phyloP scores from a whole-genome alignment of 164 flowering plant genomes.

The Chloranthus sessilifolius region DNA sequence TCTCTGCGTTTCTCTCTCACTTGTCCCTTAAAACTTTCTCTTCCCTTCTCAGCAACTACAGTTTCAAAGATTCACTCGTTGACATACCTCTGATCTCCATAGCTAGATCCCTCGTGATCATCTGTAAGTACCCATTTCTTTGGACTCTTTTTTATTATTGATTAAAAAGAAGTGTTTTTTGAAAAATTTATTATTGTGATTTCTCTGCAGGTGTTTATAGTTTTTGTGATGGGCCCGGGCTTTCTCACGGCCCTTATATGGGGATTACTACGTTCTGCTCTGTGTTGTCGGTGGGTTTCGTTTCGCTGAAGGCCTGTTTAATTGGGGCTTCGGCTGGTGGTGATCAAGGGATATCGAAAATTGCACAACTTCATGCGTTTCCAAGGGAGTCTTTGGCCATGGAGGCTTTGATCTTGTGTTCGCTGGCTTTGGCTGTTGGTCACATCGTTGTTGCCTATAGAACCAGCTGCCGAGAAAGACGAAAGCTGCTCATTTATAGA shows the following conservation, averaged over 20 bases:
- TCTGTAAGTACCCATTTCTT: conserved; percentile 41
- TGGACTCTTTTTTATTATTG: background rate
- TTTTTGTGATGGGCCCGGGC: conserved; percentile 76
- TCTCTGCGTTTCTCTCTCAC: conserved; percentile 53
- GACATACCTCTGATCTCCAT: conserved; percentile 84
- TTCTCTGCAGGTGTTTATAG: conserved; percentile 63
- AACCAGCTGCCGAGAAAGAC: conserved; percentile 80
- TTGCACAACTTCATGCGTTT: too few species aligned
- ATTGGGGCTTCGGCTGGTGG: conserved; percentile 24
- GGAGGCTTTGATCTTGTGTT: conserved; percentile 60
- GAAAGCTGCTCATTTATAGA: conserved; percentile 83
- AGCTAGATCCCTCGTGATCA: conserved; percentile 58
- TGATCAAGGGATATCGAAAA: background rate
- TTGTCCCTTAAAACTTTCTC: conserved; percentile 34
- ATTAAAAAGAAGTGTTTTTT: background rate
- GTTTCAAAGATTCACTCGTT: conserved; percentile 63
- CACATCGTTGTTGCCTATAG: conserved; percentile 81
- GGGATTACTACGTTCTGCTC: conserved; percentile 64
- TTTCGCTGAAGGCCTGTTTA: conserved; percentile 64
- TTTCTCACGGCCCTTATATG: conserved; percentile 77
- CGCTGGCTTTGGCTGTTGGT: conserved; percentile 59
- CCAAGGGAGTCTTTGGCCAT: conserved; percentile 24
- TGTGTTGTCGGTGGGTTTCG: conserved; percentile 51
- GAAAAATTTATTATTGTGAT: background rate
- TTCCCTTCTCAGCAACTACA: conserved; percentile 51